These are phyloP conservation scores for Begonia fuchsioides DNA, from an alignment of 306 rosid genomes.

Conservation along the genomic window DNA sequence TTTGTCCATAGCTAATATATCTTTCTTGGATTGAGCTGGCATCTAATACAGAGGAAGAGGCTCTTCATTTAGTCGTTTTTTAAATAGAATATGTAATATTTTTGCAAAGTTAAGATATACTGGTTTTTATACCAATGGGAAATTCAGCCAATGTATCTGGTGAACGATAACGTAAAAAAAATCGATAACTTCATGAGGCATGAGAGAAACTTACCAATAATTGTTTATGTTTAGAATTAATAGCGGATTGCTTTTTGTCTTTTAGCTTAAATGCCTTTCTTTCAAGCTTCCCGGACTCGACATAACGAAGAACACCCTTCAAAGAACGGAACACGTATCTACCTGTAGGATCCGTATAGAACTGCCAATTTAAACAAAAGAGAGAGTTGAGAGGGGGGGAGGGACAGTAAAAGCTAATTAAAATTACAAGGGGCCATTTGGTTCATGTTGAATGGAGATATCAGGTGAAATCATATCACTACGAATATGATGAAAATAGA, in stretches of 20 bases:
- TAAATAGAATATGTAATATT: no score
- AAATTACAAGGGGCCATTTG: no score
- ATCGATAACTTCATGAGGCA: conserved; percentile 1
- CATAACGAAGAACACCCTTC: conserved; percentile 35
- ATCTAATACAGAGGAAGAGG: conserved; percentile 21
- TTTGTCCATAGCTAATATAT: conserved; percentile 20
- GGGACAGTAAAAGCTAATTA: neutral
- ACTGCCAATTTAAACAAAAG: conserved; percentile 21
- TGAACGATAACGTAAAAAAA: no score
- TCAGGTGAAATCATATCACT: no score
- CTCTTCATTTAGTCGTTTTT: no score
- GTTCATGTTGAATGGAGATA: no score
- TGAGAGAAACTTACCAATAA: conserved; percentile 23
- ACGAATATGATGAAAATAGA: no score
- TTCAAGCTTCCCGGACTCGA: conserved; percentile 33
- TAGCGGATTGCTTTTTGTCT: conserved; percentile 5
- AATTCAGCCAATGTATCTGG: no score
- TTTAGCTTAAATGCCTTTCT: conserved; percentile 19
- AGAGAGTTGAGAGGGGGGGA: neutral
- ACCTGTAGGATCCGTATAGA: conserved; percentile 50
- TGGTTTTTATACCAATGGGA: no score
- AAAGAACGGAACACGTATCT: conserved; percentile 39
- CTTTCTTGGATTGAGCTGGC: conserved; percentile 19
- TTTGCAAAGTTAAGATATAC: no score
- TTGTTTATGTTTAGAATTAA: conserved; percentile 15